Percentiles rank a stretch among this genome's conserved stretches.
These are phyloP conservation scores for Penicillium paxilli DNA, from an alignment of 495 filamentous ascomycete species.

Conservation along the genomic window DNA sequence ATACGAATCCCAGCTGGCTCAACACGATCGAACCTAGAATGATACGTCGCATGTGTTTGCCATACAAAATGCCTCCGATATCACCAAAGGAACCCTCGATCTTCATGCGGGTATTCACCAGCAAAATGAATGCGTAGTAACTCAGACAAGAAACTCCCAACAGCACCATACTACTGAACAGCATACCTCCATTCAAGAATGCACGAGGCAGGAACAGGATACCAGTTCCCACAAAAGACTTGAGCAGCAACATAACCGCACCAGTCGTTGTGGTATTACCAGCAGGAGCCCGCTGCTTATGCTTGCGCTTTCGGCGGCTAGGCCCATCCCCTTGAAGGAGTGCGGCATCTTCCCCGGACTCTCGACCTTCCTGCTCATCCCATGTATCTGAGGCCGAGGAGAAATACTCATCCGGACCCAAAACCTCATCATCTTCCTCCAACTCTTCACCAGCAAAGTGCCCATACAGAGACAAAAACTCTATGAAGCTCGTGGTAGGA, in stretches of 20 bases:
- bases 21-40: conserved; percentile 90
- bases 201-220: conserved; percentile 95
- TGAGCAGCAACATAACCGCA: conserved; percentile 81
- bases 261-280: conserved; percentile 71
- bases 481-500: conserved; percentile 88
- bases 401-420: conserved; percentile 83
- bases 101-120: conserved; percentile 81
- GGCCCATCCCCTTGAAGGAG: conserved; percentile 67
- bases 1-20: conserved; percentile 92
- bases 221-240: conserved; percentile 96
- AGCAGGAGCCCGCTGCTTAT: conserved; percentile 67
- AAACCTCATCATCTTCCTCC: conserved; percentile 89
- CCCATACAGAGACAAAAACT: conserved; percentile 91
- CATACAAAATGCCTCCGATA: conserved; percentile 90
- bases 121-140: conserved; percentile 94
- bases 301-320: conserved; percentile 64
- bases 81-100: conserved; percentile 92
- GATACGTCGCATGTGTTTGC: conserved; percentile 80
- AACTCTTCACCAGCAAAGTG: conserved; percentile 97
- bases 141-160: conserved; percentile 79
- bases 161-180: conserved; percentile 91
- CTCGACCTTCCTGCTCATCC: conserved; percentile 56
- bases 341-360: conserved; percentile 78
- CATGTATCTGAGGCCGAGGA: conserved; percentile 68
- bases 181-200: conserved; percentile 93